Conservation (phyloP, 2,329 filamentous ascomycete genomes). For the Ophiosphaerella narmari region DNA sequence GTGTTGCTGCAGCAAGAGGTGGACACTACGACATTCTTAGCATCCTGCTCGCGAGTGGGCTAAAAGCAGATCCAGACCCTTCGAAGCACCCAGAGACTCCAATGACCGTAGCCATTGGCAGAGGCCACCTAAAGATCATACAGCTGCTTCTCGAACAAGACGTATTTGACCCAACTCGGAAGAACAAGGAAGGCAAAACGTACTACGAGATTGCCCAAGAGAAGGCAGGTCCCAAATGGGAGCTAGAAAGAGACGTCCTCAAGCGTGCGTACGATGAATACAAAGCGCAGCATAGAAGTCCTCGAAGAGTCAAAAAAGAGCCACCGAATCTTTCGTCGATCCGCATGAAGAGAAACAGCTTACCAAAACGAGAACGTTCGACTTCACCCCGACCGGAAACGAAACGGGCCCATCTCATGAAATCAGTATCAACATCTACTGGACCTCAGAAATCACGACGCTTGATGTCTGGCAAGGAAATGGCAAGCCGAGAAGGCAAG, state of each 20-base stretch:
- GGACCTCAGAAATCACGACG: conserved; percentile 41
- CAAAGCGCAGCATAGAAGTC: conserved; percentile 37
- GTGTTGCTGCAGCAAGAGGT: conserved; percentile 89
- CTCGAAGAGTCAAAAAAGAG: conserved; percentile 41
- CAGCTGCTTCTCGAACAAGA: conserved; percentile 76
- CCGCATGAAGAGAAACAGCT: conserved; percentile 39
- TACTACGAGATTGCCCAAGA: conserved; percentile 88
- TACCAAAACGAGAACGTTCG: conserved; percentile 41
- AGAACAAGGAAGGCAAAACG: conserved; percentile 72
- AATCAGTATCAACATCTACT: conserved; percentile 19
- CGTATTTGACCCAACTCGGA: conserved; percentile 80
- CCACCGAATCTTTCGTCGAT: conserved; percentile 28
- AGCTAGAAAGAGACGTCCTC: conserved; percentile 81
- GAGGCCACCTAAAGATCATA: conserved; percentile 83
- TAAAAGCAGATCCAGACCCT: conserved; percentile 59
- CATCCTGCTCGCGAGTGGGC: conserved; percentile 60
- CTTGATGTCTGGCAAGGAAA: conserved; percentile 44
- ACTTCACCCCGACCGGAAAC: conserved; percentile 37
- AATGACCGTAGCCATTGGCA: conserved; percentile 91
- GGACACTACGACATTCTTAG: conserved; percentile 89
- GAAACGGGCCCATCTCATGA: conserved; percentile 31
- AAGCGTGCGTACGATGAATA: conserved; percentile 73
- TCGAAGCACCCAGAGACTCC: conserved; percentile 89
- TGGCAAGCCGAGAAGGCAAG: conserved; percentile 40
- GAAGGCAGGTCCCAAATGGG: conserved; percentile 84